These are phyloP conservation scores for Phytopythium ostracodes DNA, from an alignment of 352 stramenopile genomes.

Conservation along the genomic window DNA sequence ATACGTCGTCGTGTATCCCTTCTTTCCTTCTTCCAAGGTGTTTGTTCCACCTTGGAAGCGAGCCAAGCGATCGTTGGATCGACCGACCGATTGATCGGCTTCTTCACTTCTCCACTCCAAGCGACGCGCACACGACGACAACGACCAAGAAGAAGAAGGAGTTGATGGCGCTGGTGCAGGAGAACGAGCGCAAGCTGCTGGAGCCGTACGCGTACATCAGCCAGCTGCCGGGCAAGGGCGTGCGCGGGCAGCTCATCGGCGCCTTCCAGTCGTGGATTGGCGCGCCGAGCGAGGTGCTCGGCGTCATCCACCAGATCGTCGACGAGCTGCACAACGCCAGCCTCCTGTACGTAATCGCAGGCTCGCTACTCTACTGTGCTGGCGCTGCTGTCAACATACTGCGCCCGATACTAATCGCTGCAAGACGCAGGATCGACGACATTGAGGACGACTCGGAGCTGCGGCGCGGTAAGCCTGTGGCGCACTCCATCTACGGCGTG, in stretches of 20 bases:
- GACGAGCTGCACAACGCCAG: constrained; percentile 95
- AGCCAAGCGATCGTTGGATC: too few relatives aligned
- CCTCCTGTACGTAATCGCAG: constrained; percentile 80
- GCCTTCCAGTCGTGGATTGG: constrained; percentile 85
- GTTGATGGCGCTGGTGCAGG: constrained; percentile 21
- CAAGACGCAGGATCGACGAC: constrained; percentile 87
- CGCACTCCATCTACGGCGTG: constrained; percentile 96
- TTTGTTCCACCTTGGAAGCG: too few relatives aligned
- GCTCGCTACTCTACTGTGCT: too few relatives aligned
- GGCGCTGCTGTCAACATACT: too few relatives aligned
- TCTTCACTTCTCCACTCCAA: background rate
- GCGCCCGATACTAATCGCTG: background rate
- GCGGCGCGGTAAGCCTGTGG: constrained; percentile 90
- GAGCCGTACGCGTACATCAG: constrained; percentile 89
- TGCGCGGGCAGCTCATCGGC: constrained; percentile 85
- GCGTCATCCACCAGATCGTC: constrained; percentile 92
- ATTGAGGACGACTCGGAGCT: constrained; percentile 98
- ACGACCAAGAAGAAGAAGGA: too few relatives aligned
- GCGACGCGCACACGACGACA: background rate
- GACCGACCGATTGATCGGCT: too few relatives aligned
- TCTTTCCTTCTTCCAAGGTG: too few relatives aligned
- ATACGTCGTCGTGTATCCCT: background rate
- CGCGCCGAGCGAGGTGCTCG: constrained; percentile 54
- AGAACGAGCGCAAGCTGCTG: constrained; percentile 57
- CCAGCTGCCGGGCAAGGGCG: constrained; percentile 86